Conservation (phyloP, 306 rosid genomes). For the Acmispon strigosus region DNA sequence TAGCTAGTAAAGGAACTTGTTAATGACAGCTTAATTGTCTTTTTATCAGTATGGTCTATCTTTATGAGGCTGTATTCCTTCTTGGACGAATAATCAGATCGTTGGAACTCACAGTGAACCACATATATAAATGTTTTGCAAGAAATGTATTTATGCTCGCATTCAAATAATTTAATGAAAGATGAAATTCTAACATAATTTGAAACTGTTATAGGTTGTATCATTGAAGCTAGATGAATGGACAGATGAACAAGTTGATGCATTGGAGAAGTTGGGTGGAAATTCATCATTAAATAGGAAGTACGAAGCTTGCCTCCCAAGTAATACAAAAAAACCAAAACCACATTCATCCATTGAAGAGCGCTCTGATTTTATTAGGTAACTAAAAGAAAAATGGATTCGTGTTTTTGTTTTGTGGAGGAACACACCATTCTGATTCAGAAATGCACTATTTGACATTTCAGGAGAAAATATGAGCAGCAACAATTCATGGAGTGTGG, state of each 20-base stretch:
- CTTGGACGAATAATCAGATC: background rate
- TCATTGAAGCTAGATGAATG: slow-evolving; percentile 89
- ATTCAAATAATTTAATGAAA: background rate
- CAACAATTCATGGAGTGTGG: slow-evolving; percentile 33
- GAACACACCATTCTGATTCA: slow-evolving; percentile 12
- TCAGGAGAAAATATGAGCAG: slow-evolving; percentile 83
- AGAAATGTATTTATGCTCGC: background rate
- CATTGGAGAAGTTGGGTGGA: slow-evolving; percentile 63
- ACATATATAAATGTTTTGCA: background rate
- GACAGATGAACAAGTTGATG: slow-evolving; percentile 72
- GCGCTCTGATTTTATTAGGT: slow-evolving; percentile 77
- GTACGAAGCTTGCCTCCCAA: slow-evolving; percentile 70
- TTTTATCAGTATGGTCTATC: background rate
- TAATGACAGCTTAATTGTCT: background rate
- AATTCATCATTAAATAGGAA: slow-evolving; percentile 56
- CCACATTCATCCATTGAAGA: slow-evolving; percentile 73
- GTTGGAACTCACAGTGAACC: background rate
- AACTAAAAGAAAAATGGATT: background rate
- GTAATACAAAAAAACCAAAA: slow-evolving; percentile 44
- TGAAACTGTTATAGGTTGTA: slow-evolving; percentile 51
- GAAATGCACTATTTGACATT: slow-evolving; percentile 15
- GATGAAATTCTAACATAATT: slow-evolving; percentile 1
- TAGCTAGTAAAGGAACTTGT: background rate
- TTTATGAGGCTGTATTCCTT: background rate
- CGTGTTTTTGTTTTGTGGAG: background rate